Base-by-base conservation (phyloP, 352 stramenopile genomes). In the Globisporangium nunn region DNA sequence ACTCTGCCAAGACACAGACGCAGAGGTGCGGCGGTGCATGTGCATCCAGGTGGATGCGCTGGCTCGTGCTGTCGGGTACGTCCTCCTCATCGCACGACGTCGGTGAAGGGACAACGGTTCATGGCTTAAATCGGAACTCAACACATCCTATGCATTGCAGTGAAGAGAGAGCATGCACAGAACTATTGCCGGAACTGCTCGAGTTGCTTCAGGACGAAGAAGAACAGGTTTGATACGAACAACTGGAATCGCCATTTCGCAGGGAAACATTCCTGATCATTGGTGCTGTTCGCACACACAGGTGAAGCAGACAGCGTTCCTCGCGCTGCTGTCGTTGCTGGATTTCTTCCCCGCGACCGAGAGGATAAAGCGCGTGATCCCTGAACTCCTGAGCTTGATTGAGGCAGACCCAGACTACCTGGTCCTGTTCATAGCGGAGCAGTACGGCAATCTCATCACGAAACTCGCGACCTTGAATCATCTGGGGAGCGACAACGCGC, bases 201-300 rank as follows among this genome's bases (percentile, higher is more conserved):
- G 83, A 93, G 35, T 58, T 93, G 0, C 66, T 93, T 4, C 81
- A 91, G 58, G 83, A 93, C 48, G 83, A 93, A 75, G 83, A 91
- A 63, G 79, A 49, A n/a, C 33, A 91, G 78, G 83, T 91, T 23
- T 23, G 23, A 23, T 23, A 23, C 23, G 23, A 23, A 23, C 23
- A 23, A 23, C 23, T 23, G 23, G 23, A 23, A 23, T 23, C 23
- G 23, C 23, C 23, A 23, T 23, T 23, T 23, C 23, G 1, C 23
- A 23, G 23, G 23, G 23, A 23, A 23, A 23, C 23, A 23, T 23
- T 23, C 23, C 23, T 23, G 23, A 23, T 23, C 23, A 23, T 23
- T 23, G 23, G 23, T 23, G 23, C 23, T 23, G 23, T 23, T 23
- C 23, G 23, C 23, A 23, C 23, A 23, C 23, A 23, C 23, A 23